Percentiles rank a stretch among this genome's conserved stretches.
phyloP scores from a whole-genome alignment of 441 rosid species.

The Aleurites moluccanus region DNA sequence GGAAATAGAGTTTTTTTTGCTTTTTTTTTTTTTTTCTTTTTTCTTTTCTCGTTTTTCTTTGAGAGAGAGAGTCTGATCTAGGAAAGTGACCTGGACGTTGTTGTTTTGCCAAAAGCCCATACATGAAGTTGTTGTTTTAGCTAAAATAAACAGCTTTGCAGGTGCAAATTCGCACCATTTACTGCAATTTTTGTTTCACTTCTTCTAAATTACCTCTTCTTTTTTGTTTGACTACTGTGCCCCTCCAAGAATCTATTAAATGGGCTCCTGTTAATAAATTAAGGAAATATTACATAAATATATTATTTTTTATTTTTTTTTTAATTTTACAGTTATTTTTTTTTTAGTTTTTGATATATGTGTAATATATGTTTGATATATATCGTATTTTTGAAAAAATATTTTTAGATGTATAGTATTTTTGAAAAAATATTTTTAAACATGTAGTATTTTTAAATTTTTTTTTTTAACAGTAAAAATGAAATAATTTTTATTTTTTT shows the following conservation, averaged over 20 bases:
- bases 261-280: too few species aligned
- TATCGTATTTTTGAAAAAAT: too few species aligned
- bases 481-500: too few species aligned
- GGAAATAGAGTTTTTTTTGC: neutral
- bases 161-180: conserved; percentile 35
- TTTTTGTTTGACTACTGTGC: conserved; percentile 5
- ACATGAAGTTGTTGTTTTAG: conserved; percentile 45
- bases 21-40: neutral
- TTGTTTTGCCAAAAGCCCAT: conserved; percentile 37
- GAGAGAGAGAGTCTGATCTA: conserved; percentile 15
- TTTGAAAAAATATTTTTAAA: too few species aligned
- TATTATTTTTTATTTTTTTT: too few species aligned
- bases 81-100: conserved; percentile 44
- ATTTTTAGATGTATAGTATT: too few species aligned
- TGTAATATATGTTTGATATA: too few species aligned
- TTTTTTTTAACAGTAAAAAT: too few species aligned
- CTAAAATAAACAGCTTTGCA: conserved; percentile 51
- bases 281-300: too few species aligned
- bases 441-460: too few species aligned
- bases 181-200: conserved; percentile 23
- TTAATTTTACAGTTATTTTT: too few species aligned
- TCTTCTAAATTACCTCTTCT: neutral
- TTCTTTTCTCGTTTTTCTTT: neutral
- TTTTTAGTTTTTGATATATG: too few species aligned
- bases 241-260: neutral